Conservation (phyloP, 192 early-diverging fungal species). For the Neocallimastix lanati region DNA sequence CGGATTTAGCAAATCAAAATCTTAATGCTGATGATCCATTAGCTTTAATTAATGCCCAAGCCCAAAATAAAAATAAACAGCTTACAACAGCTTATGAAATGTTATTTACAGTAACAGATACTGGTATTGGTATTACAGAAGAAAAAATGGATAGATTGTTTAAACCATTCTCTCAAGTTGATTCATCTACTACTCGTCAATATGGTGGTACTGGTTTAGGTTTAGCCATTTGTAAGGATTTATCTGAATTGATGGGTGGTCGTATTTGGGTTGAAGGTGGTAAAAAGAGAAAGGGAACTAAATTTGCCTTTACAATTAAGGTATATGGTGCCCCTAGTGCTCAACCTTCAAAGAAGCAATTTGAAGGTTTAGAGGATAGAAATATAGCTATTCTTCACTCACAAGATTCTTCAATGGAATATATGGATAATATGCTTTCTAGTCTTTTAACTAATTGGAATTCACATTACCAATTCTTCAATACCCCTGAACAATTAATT, state of each 20-base stretch:
- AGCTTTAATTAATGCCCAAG: neutral
- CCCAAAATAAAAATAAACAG: neutral
- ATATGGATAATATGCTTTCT: neutral
- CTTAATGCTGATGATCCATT: neutral
- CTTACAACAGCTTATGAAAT: neutral
- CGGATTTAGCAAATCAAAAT: neutral
- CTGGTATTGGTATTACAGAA: slow-evolving; percentile 67
- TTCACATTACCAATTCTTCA: neutral
- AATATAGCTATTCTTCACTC: neutral
- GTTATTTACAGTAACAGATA: slow-evolving; percentile 41
- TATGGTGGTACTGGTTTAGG: slow-evolving; percentile 78
- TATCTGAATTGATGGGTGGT: slow-evolving; percentile 61
- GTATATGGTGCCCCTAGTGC: neutral
- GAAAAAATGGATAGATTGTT: slow-evolving; percentile 64
- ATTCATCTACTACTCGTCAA: slow-evolving; percentile 60
- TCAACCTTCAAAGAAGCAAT: neutral
- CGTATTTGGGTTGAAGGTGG: slow-evolving; percentile 55
- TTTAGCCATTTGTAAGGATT: slow-evolving; percentile 59
- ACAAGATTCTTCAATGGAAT: too few relatives aligned
- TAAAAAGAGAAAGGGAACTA: neutral
- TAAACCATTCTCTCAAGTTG: slow-evolving; percentile 66
- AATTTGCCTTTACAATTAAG: neutral
- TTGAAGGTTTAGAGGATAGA: neutral
- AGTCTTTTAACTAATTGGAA: neutral
- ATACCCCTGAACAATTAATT: neutral